Evolutionary conservation across 305 asterid species (phyloP).

Genomic region (Salvia sclarea): DNA sequence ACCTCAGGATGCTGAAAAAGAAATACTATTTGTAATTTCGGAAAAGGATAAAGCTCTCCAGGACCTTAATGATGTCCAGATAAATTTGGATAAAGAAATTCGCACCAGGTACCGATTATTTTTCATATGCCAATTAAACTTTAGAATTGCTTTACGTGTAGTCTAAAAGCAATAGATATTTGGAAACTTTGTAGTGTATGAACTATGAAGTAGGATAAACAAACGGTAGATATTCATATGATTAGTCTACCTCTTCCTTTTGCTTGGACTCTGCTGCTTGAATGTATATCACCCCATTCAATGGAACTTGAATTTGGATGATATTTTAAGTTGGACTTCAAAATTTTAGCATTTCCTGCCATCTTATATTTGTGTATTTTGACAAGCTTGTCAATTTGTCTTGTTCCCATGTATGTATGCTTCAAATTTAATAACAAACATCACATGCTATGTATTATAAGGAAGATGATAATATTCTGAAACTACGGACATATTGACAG

Average conservation of each 20-base stretch:
- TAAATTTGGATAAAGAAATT: conserved; percentile 64
- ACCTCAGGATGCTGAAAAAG: conserved; percentile 91
- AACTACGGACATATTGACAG: not conserved
- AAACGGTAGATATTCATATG: not conserved
- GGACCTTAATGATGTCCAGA: conserved; percentile 70
- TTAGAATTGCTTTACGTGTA: conserved; percentile 16
- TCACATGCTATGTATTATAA: not conserved
- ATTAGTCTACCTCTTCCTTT: not conserved
- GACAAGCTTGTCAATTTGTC: conserved; percentile 7
- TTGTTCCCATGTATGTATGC: conserved; percentile 15
- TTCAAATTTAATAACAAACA: not conserved
- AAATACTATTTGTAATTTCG: conserved; percentile 54
- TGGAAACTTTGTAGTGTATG: conserved; percentile 23
- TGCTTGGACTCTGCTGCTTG: conserved; percentile 10
- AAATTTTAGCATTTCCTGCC: conserved; percentile 9
- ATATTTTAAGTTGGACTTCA: conserved; percentile 8
- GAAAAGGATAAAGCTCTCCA: conserved; percentile 86
- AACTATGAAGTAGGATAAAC: conserved; percentile 3
- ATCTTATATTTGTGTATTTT: not conserved
- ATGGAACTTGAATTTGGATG: conserved; percentile 1
- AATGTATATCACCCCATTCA: not conserved
- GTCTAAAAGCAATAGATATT: conserved; percentile 21
- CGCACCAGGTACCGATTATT: conserved; percentile 57
- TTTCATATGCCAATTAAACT: conserved; percentile 4
- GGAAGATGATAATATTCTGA: conserved; percentile 7